Evolutionary conservation across 306 rosid genomes (phyloP).

Genomic region (Quercus dentata): DNA sequence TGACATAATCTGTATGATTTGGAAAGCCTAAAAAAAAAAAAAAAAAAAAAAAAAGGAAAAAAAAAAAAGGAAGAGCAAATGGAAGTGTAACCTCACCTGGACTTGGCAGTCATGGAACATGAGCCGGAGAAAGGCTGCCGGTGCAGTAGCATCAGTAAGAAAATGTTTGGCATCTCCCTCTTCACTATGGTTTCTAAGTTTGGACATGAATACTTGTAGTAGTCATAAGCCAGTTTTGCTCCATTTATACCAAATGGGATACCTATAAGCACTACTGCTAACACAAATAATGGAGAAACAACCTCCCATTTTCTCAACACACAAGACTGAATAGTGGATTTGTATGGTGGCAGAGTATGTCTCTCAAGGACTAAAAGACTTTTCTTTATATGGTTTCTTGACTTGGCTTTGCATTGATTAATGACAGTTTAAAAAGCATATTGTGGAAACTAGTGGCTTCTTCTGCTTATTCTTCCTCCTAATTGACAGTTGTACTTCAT

Average conservation of each 20-base stretch:
- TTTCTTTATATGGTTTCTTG: background rate
- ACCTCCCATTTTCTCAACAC: conserved; percentile 23
- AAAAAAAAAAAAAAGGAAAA: background rate
- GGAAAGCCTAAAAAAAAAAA: too few species aligned
- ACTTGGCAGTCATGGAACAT: conserved; percentile 53
- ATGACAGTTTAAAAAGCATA: background rate
- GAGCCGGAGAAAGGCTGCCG: conserved; percentile 43
- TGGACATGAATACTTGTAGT: conserved; percentile 41
- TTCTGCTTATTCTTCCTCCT: too few species aligned
- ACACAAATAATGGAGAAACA: conserved; percentile 13
- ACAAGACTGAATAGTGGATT: background rate
- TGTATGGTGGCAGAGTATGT: background rate
- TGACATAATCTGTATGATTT: too few species aligned
- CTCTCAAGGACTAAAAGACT: background rate
- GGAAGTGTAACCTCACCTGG: conserved; percentile 21
- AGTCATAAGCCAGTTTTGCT: conserved; percentile 30
- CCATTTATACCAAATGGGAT: conserved; percentile 13
- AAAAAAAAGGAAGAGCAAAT: background rate
- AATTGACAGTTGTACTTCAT: too few species aligned
- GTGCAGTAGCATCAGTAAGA: conserved; percentile 32
- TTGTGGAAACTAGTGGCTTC: too few species aligned
- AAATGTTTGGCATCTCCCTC: conserved; percentile 16
- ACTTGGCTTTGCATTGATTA: background rate
- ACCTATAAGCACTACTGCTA: conserved; percentile 7
- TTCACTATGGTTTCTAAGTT: conserved; percentile 23